Evolutionary conservation across 1,139 yeast species (phyloP).

Genomic region (Candida albicans): DNA sequence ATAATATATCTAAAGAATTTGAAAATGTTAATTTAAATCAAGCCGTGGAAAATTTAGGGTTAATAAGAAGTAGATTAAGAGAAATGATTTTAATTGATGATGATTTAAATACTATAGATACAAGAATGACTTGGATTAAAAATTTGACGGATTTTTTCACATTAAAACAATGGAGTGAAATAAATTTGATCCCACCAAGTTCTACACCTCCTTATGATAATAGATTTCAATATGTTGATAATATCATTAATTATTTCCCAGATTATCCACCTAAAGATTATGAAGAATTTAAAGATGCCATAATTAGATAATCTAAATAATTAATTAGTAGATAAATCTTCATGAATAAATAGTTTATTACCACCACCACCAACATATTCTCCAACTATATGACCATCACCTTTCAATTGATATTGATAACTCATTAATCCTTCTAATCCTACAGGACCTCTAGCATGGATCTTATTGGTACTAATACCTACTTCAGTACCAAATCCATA

Average conservation of each 20-base stretch:
- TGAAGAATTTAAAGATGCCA: constrained; percentile 25
- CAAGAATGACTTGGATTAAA: constrained; percentile 74
- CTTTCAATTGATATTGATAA: constrained; percentile 90
- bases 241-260: constrained; percentile 38
- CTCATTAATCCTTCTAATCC: constrained; percentile 96
- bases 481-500: constrained; percentile 99
- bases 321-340: constrained; percentile 43
- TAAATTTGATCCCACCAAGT: constrained; percentile 23
- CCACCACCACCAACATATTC: constrained; percentile 97
- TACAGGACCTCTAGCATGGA: constrained; percentile 98
- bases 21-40: constrained; percentile 43
- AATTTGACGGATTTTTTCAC: constrained; percentile 60
- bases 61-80: constrained; percentile 55
- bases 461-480: constrained; percentile 93
- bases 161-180: constrained; percentile 59
- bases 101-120: constrained; percentile 53
- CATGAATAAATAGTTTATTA: constrained; percentile 71
- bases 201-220: constrained; percentile 16
- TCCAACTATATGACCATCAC: constrained; percentile 87
- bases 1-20: constrained; percentile 50
- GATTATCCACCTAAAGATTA: constrained; percentile 42
- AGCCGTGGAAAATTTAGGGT: constrained; percentile 66
- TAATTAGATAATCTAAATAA: too few species aligned
- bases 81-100: constrained; percentile 41
- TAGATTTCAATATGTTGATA: constrained; percentile 22